These are phyloP conservation scores for Mucor lusitanicus DNA, from an alignment of 371 early-diverging fungal species.

Conservation along the genomic window DNA sequence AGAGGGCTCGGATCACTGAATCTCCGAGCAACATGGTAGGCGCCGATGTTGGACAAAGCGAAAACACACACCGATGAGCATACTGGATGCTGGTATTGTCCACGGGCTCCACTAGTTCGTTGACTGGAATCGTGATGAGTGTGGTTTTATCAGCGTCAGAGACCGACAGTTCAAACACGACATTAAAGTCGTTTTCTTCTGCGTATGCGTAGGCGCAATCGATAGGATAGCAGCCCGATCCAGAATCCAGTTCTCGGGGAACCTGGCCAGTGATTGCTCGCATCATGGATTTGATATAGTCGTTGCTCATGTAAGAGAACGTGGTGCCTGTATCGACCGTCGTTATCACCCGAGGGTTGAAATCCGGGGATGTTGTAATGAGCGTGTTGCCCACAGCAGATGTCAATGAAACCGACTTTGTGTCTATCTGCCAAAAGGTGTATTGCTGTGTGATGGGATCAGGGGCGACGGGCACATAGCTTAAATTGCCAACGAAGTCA, in stretches of 20 bases:
- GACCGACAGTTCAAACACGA: background rate
- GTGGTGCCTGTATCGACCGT: constrained; percentile 40
- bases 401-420: constrained; percentile 32
- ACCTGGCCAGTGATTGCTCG: constrained; percentile 7
- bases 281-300: constrained; percentile 6
- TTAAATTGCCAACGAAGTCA: constrained; percentile 51
- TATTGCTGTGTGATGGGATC: background rate
- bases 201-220: constrained; percentile 28
- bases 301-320: constrained; percentile 35
- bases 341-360: constrained; percentile 12
- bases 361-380: background rate
- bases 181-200: constrained; percentile 20
- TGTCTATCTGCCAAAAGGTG: background rate
- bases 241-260: background rate
- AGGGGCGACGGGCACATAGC: constrained; percentile 40
- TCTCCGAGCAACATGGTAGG: constrained; percentile 35
- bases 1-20: constrained; percentile 38
- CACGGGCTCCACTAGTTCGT: constrained; percentile 37
- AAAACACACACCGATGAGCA: constrained; percentile 37
- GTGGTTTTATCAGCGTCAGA: constrained; percentile 18
- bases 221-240: background rate
- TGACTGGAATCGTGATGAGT: constrained; percentile 28
- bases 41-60: constrained; percentile 34
- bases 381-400: constrained; percentile 26
- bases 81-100: constrained; percentile 13